Percentiles rank a stretch among this genome's conserved stretches.
These are phyloP conservation scores for Mycothermus thermophilus DNA, from an alignment of 495 filamentous ascomycete species.

Conservation along the genomic window DNA sequence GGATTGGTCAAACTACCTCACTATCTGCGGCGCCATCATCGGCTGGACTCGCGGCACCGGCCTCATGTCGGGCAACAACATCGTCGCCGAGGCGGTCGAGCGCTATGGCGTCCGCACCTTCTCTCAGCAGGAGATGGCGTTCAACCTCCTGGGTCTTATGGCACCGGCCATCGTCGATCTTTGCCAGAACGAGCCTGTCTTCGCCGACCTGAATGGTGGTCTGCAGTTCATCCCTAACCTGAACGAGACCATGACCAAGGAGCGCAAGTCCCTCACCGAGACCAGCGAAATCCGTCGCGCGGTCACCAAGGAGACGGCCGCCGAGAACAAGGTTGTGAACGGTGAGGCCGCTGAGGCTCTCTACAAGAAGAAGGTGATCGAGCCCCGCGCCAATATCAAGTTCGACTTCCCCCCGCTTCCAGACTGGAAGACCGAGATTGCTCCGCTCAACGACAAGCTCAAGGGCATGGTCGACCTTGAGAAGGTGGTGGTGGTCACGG, in stretches of 20 bases:
- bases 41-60: slow-evolving; percentile 98
- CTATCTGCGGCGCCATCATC: slow-evolving; percentile 96
- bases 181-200: slow-evolving; percentile 90
- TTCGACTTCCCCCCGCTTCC: slow-evolving; percentile 84
- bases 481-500: slow-evolving; percentile 93
- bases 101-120: slow-evolving; percentile 94
- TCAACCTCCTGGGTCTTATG: slow-evolving; percentile 96
- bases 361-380: slow-evolving; percentile 85
- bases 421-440: slow-evolving; percentile 80
- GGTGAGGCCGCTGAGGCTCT: slow-evolving; percentile 81
- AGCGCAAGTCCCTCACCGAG: slow-evolving; percentile 84
- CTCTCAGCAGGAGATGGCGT: slow-evolving; percentile 98
- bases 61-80: slow-evolving; percentile 96
- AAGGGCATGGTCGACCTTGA: slow-evolving; percentile 98
- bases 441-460: slow-evolving; percentile 71
- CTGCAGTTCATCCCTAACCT: slow-evolving; percentile 95
- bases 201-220: slow-evolving; percentile 92
- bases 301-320: slow-evolving; percentile 87
- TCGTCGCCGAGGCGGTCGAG: slow-evolving; percentile 93
- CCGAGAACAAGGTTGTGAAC: slow-evolving; percentile 96
- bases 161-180: slow-evolving; percentile 85
- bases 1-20: slow-evolving; percentile 94
- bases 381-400: slow-evolving; percentile 94
- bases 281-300: slow-evolving; percentile 86
- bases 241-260: slow-evolving; percentile 81